Evolutionary conservation across 192 early-diverging fungal species (phyloP), one percentile per base, ranked within the genome.

Genomic region (Coemansia sp.): DNA sequence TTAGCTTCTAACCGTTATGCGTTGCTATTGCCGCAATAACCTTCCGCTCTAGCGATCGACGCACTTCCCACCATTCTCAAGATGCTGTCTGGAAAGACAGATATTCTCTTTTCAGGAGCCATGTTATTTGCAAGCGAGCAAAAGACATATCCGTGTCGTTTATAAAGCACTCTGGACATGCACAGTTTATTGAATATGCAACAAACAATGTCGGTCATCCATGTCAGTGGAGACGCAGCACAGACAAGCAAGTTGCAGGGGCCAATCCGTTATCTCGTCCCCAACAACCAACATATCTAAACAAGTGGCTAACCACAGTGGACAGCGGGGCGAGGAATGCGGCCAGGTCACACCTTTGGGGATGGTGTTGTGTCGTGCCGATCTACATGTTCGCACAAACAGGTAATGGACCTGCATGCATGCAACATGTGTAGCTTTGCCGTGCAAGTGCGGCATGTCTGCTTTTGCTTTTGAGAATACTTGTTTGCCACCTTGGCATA

Each of bases 361-460:
- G 10, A 8, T 2, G 15, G 24, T 31, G 29, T 16, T n/a, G 31
- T 36, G 15, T 60, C 5, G 57, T 60, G 57, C 5, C 57, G 31
- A 60, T 60, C 57, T n/a, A 33, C 57, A 18, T 60, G 29, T 60
- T 60, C 24, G 27, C 53, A 31, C 53, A 55, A 52, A 52, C n/a
- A 52, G 10, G 53, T 15, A 29, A 13, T 24, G 24, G 53, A 55
- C 24, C 27, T 55, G 53, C 57, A 60, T 60, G 57, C 57, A 60
- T 60, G 15, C 11, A 60, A 60, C 31, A 60, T 60, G 57, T 60
- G 31, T 34, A 60, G 57, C 57, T 60, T 60, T 60, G 31, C 57
- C 57, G 57, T 36, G 13, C 31, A 60, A 60, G 8, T 18, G 5
- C 13, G 36, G 57, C 57, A 36, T 60, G 31, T 60, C 18, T 16